Conservation (phyloP, 129 eudicot genomes). For the Erigeron canadensis region DNA sequence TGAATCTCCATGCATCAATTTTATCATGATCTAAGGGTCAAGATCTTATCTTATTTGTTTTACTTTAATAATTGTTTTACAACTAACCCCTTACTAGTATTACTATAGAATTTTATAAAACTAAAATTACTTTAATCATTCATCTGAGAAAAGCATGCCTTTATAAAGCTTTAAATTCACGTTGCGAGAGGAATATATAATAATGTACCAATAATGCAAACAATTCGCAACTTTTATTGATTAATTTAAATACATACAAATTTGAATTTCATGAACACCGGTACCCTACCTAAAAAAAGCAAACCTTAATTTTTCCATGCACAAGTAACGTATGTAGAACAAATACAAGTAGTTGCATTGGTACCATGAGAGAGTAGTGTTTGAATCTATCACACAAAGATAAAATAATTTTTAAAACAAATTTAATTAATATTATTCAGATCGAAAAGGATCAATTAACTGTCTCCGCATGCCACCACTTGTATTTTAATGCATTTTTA, state of each 20-base stretch:
- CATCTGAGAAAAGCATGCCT: too few species aligned
- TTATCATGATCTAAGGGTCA: too few species aligned
- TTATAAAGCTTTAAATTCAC: too few species aligned
- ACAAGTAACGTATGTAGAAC: constrained; percentile 18
- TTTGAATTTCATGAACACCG: constrained; percentile 29
- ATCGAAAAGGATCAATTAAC: constrained; percentile 2
- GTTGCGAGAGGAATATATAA: not conserved
- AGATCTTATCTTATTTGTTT: too few species aligned
- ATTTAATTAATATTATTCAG: constrained; percentile 16
- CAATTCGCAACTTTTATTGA: constrained; percentile 32
- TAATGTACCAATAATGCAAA: constrained; percentile 5
- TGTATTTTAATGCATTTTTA: not conserved
- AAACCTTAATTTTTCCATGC: constrained; percentile 7
- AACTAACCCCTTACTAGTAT: too few species aligned
- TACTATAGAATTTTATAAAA: too few species aligned
- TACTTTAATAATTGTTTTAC: too few species aligned
- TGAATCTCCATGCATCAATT: too few species aligned
- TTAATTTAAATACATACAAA: constrained; percentile 30
- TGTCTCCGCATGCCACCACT: constrained; percentile 7
- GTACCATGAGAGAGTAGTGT: constrained; percentile 10
- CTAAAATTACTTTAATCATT: too few species aligned
- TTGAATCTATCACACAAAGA: constrained; percentile 28
- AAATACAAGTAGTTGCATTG: constrained; percentile 20
- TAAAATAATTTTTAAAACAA: constrained; percentile 15
- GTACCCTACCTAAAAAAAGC: constrained; percentile 21